Evolutionary conservation across 257 asterid genomes (phyloP).

Genomic region (Leonotis leonurus): DNA sequence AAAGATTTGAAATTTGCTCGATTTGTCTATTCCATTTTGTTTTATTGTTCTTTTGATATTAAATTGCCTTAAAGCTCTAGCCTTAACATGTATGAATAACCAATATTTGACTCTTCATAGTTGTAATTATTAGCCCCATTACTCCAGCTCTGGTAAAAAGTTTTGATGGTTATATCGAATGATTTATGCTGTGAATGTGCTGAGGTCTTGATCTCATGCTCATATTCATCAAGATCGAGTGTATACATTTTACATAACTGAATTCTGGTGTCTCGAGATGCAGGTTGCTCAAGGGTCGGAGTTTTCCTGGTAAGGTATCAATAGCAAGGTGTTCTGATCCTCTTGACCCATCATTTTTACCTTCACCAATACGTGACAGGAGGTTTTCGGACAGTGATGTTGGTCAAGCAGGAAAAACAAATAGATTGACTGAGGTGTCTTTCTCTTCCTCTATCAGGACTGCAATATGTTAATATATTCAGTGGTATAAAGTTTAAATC

Average conservation of each 20-base stretch:
- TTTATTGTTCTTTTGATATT: not conserved
- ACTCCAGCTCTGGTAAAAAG: too few relatives aligned
- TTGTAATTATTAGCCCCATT: too few relatives aligned
- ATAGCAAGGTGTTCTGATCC: conserved; percentile 67
- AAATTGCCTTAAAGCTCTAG: not conserved
- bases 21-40: not conserved
- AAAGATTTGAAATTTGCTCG: conserved; percentile 1
- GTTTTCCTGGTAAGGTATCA: conserved; percentile 89
- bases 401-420: conserved; percentile 35
- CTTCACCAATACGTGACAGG: conserved; percentile 47
- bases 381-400: conserved; percentile 40
- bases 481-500: not conserved
- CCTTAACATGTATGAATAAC: too few relatives aligned
- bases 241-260: not conserved
- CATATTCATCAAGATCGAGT: not conserved
- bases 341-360: conserved; percentile 39
- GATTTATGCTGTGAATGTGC: too few relatives aligned
- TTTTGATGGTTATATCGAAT: too few relatives aligned
- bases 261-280: conserved; percentile 11
- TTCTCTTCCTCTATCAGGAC: not conserved
- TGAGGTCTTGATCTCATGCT: too few relatives aligned
- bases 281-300: conserved; percentile 92
- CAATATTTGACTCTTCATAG: too few relatives aligned
- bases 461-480: not conserved
- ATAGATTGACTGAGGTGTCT: conserved; percentile 51